A percentile compares a stretch with the other conserved stretches of the same genome.
Evolutionary conservation across 345 rosid genomes (phyloP).

Genomic region (Rhodomyrtus tomentosa): DNA sequence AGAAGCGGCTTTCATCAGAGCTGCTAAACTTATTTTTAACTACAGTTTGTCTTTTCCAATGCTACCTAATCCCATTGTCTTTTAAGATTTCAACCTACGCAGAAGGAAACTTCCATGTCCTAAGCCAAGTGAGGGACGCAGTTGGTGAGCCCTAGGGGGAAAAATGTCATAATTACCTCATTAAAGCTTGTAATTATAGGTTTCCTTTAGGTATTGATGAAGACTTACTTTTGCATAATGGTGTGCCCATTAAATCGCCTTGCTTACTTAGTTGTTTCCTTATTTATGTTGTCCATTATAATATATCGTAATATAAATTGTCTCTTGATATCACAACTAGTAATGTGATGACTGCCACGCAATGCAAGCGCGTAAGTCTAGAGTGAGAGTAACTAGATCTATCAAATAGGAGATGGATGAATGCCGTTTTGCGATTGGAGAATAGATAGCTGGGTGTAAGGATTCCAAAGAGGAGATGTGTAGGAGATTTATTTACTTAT

Average conservation of each 20-base stretch:
- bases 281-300: background rate
- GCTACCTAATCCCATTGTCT: background rate
- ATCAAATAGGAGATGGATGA: background rate
- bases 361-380: background rate
- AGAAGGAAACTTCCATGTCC: background rate
- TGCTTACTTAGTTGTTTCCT: background rate
- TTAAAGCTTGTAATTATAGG: background rate
- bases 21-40: background rate
- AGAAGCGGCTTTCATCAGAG: background rate
- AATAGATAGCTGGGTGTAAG: background rate
- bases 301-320: background rate
- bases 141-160: background rate
- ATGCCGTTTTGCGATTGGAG: background rate
- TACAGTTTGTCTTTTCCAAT: background rate
- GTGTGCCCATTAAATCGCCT: background rate
- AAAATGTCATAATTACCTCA: background rate
- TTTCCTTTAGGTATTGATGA: background rate
- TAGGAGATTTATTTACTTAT: background rate
- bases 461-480: background rate
- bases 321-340: background rate
- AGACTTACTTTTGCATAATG: background rate
- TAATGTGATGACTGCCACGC: background rate
- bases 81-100: background rate
- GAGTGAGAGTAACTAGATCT: background rate
- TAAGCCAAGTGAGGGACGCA: background rate